Conservation (phyloP, 2,329 filamentous ascomycete species). For the Ampelomyces quisqualis region DNA sequence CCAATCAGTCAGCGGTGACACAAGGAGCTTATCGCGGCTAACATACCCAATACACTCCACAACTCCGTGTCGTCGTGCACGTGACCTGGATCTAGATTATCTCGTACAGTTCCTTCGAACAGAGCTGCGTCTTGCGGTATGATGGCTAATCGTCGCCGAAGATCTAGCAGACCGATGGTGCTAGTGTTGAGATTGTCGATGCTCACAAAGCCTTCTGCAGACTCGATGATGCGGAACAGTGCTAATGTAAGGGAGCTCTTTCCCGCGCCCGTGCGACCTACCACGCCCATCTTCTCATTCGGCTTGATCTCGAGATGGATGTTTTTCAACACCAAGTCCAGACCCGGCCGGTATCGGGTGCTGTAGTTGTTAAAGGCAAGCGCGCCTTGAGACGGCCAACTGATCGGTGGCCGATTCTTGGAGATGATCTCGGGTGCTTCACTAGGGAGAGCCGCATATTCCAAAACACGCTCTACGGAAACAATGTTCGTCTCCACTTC, state of each 20-base stretch:
- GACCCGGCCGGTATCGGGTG: constrained; percentile 83
- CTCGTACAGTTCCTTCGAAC: constrained; percentile 88
- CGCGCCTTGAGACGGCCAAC: constrained; percentile 87
- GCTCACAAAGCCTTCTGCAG: constrained; percentile 75
- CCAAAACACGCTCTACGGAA: constrained; percentile 93
- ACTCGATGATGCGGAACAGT: constrained; percentile 93
- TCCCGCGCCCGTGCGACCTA: constrained; percentile 91
- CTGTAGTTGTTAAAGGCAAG: constrained; percentile 93
- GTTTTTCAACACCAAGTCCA: constrained; percentile 91
- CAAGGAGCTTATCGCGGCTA: neutral
- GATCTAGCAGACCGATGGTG: constrained; percentile 82
- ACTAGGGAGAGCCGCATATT: constrained; percentile 87
- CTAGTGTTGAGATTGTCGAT: constrained; percentile 91
- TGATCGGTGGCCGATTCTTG: constrained; percentile 79
- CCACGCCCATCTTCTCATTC: constrained; percentile 96
- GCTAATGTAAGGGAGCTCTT: constrained; percentile 93
- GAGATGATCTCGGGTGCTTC: constrained; percentile 94
- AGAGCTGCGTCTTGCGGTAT: constrained; percentile 97
- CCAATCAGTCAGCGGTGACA: constrained; percentile 24
- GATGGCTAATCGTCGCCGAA: constrained; percentile 86
- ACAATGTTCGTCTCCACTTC: constrained; percentile 99
- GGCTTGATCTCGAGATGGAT: constrained; percentile 90
- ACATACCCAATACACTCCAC: constrained; percentile 89
- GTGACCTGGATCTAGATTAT: constrained; percentile 93
- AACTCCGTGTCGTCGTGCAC: constrained; percentile 96